Evolutionary conservation across 2,329 filamentous ascomycete species (phyloP).

Genomic region (Botrytis galanthina): DNA sequence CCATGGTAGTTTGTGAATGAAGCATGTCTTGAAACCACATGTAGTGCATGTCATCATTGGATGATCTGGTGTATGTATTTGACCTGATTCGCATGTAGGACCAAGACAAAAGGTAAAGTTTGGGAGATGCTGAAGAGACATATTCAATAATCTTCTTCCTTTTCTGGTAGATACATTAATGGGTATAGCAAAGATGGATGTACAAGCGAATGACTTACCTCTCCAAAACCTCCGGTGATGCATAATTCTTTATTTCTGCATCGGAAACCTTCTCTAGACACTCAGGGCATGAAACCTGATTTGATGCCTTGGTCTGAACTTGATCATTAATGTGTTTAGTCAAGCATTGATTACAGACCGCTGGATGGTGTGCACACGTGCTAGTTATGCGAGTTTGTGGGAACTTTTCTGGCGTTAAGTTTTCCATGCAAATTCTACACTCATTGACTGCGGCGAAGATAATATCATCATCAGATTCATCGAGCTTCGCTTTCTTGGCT

Average conservation of each 20-base stretch:
- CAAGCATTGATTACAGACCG: background rate
- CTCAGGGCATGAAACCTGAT: background rate
- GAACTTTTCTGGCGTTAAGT: background rate
- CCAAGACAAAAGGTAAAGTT: background rate
- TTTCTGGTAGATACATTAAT: background rate
- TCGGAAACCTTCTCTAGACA: slow-evolving; percentile 5
- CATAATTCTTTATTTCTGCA: slow-evolving; percentile 3
- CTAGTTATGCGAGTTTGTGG: slow-evolving; percentile 3
- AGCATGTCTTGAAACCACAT: slow-evolving; percentile 11
- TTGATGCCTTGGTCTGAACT: background rate
- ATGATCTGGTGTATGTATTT: background rate
- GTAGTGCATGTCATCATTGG: slow-evolving; percentile 10
- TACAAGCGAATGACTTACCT: background rate
- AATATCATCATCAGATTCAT: background rate
- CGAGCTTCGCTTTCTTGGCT: background rate
- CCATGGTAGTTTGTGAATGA: slow-evolving; percentile 9
- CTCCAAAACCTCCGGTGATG: background rate
- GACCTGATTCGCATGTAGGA: background rate
- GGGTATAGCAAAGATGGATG: too few relatives aligned
- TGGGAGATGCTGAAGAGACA: background rate
- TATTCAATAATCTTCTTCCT: background rate
- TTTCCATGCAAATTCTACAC: background rate
- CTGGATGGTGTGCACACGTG: slow-evolving; percentile 7
- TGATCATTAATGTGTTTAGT: background rate
- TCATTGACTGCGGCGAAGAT: background rate